These are phyloP conservation scores for Tuber microsphaerosporum DNA, from an alignment of 495 filamentous ascomycete genomes.

Conservation along the genomic window DNA sequence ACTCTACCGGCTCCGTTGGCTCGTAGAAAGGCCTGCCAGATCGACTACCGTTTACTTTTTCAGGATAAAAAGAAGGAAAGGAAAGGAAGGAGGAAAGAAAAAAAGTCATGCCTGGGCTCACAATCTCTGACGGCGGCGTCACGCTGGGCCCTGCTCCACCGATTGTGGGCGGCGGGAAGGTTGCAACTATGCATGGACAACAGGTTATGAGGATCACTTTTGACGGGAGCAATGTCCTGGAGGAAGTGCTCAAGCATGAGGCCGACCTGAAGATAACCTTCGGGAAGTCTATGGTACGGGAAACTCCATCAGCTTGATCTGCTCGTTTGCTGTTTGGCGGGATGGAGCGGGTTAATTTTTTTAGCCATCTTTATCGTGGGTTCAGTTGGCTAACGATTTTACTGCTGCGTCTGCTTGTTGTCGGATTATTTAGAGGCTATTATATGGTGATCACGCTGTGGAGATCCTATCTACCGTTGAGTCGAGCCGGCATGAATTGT, in stretches of 20 bases:
- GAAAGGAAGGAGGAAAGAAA: background rate
- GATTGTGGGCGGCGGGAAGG: conserved; percentile 20
- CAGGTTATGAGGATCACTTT: conserved; percentile 57
- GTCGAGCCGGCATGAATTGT: conserved; percentile 51
- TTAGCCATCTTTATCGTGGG: conserved; percentile 24
- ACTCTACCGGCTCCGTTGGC: background rate
- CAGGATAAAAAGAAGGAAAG: background rate
- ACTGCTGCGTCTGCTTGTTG: conserved; percentile 46
- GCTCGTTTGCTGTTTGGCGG: conserved; percentile 33
- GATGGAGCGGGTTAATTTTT: conserved; percentile 6
- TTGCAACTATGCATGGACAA: conserved; percentile 21
- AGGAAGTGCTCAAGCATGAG: conserved; percentile 48
- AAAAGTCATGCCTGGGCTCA: conserved; percentile 28
- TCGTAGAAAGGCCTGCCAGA: background rate
- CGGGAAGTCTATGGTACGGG: conserved; percentile 46
- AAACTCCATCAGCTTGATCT: conserved; percentile 37
- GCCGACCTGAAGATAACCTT: conserved; percentile 47
- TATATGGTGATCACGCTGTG: conserved; percentile 53
- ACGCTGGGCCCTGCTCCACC: conserved; percentile 24
- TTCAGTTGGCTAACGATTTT: conserved; percentile 35
- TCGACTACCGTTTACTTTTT: background rate
- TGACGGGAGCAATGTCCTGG: conserved; percentile 49
- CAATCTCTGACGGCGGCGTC: conserved; percentile 31
- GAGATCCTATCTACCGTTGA: conserved; percentile 49
- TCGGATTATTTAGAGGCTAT: conserved; percentile 47